Evolutionary conservation across 2,329 filamentous ascomycete genomes (phyloP), one percentile per base, ranked within the genome.

Genomic region (Didymella exigua): DNA sequence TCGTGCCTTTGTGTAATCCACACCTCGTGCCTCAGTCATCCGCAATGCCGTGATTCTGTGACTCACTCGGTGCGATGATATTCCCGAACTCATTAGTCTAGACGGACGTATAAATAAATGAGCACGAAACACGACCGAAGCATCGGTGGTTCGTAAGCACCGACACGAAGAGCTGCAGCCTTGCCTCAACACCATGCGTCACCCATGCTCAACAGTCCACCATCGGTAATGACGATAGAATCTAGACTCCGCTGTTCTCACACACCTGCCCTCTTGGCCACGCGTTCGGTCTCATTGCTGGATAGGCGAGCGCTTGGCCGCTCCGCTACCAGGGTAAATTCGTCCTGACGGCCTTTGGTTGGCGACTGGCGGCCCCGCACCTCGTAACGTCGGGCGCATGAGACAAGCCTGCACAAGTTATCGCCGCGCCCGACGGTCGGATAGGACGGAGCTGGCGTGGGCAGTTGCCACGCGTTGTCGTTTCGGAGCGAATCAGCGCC

Each of bases 381-480:
- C 44, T 55, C 51, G 61, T 58, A 51, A 53, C 54, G 52, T 56
- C 16, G 31, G 56, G 53, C 59, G 56, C 55, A 54, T 60, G 49
- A 59, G 41, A 57, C 56, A 56, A 58, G 46, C 46, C 29, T 55
- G 52, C 52, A 55, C 46, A 55, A 55, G 54, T 57, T 59, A 60
- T 61, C 59, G 53, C 61, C 57, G 59, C 29, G 46, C 43, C 48
- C 49, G 47, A 45, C 41, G 49, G 41, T 48, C 63, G 63, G 59
- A 56, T 59, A 42, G 50, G 19, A 59, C 56, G 62, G 64, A 59
- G 55, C 49, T 56, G 54, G 53, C 38, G 49, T 58, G 46, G 50
- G 41, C 42, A 31, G 54, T 66, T 54, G 65, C 63, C 63, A 63
- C 63, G 65, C 63, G 63, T 65, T 58, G 36, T 53, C 44, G 45